phyloP scores from a whole-genome alignment of 176 grass and related monocot species.

The Oryza punctata region DNA sequence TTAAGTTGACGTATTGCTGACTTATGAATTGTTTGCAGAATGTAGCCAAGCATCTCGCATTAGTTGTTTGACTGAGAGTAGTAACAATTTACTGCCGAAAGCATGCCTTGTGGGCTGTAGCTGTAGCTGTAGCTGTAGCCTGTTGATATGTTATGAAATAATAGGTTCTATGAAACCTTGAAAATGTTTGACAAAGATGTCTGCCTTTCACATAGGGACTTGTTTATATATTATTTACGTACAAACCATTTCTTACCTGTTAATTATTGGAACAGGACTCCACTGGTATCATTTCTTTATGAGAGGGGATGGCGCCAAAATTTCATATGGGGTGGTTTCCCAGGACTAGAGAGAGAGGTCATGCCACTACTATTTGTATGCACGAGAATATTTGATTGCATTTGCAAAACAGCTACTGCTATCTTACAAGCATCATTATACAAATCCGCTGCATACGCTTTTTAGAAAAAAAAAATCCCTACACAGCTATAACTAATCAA shows the following conservation, averaged over 20 bases:
- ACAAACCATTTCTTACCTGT: slow-evolving; percentile 23
- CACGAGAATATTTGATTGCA: slow-evolving; percentile 30
- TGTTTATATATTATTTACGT: neutral
- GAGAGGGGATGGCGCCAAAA: slow-evolving; percentile 96
- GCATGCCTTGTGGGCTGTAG: neutral
- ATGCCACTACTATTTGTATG: slow-evolving; percentile 28
- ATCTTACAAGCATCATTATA: neutral
- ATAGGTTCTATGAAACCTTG: neutral
- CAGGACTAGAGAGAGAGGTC: slow-evolving; percentile 87
- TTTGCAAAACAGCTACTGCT: slow-evolving; percentile 6
- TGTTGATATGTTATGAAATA: neutral
- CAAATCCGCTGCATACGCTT: neutral
- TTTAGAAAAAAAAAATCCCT: neutral
- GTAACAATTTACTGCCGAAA: neutral
- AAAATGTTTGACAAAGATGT: neutral
- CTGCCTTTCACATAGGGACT: neutral
- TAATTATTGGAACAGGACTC: slow-evolving; percentile 59
- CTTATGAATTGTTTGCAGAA: slow-evolving; percentile 5
- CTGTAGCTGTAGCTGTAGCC: neutral
- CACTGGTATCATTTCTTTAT: slow-evolving; percentile 86
- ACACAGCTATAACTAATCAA: neutral
- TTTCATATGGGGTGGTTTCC: slow-evolving; percentile 92
- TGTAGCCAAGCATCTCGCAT: neutral
- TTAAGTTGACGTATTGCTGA: neutral
- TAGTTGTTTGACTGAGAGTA: neutral